Evolutionary conservation across 345 rosid species (phyloP).

Genomic region (Heritiera littoralis): DNA sequence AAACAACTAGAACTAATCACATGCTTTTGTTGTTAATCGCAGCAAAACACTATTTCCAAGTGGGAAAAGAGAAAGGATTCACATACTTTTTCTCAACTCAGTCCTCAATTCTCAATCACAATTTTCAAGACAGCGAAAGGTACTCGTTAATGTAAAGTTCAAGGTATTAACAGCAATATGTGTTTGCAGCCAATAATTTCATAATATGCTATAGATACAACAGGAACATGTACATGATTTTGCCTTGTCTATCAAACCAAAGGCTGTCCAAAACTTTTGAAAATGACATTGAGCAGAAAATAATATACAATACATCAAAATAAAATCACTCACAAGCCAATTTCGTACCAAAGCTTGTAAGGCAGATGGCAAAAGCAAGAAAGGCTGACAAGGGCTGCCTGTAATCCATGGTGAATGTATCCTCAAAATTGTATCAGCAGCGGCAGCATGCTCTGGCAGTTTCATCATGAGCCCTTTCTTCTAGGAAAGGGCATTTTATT

Average conservation of each 20-base stretch:
- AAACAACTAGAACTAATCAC: neutral
- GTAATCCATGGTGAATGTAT: constrained; percentile 90
- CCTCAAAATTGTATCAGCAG: constrained; percentile 56
- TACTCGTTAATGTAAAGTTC: neutral
- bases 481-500: constrained; percentile 48
- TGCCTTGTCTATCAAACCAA: constrained; percentile 20
- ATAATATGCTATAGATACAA: constrained; percentile 25
- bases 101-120: neutral
- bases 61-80: neutral
- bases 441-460: constrained; percentile 35
- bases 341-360: constrained; percentile 94
- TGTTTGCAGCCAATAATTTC: constrained; percentile 22
- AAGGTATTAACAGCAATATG: neutral
- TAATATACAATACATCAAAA: constrained; percentile 18
- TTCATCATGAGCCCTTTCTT: constrained; percentile 41
- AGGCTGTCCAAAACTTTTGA: constrained; percentile 18
- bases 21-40: neutral
- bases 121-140: neutral
- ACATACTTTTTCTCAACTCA: neutral
- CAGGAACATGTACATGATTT: constrained; percentile 34
- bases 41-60: neutral
- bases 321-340: constrained; percentile 75
- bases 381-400: constrained; percentile 91
- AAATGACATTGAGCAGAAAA: constrained; percentile 14
- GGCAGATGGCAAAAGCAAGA: constrained; percentile 92